phyloP scores from a whole-genome alignment of 192 early-diverging fungal species.

The Gamsiella multidivaricata region DNA sequence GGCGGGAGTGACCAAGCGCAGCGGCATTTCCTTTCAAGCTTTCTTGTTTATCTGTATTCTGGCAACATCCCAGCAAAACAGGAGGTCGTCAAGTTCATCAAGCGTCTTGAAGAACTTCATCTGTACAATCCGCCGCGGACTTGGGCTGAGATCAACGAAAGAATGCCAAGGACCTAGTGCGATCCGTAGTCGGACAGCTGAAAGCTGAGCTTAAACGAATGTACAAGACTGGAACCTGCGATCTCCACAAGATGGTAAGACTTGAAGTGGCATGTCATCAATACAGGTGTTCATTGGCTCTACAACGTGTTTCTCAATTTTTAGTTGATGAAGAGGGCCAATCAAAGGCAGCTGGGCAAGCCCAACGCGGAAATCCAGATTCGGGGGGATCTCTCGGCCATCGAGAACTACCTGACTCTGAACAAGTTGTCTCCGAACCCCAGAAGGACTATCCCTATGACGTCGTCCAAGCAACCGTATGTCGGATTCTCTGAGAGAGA shows the following conservation, averaged over 20 bases:
- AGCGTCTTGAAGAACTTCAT: neutral
- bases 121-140: conserved; percentile 12
- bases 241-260: conserved; percentile 5
- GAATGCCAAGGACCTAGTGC: neutral
- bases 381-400: conserved; percentile 7
- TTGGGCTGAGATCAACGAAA: neutral
- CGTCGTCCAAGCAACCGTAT: conserved; percentile 17
- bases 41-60: conserved; percentile 2
- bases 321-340: conserved; percentile 1
- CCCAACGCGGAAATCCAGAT: conserved; percentile 11
- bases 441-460: conserved; percentile 14
- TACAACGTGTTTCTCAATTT: neutral
- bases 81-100: conserved; percentile 8
- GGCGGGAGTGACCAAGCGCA: neutral
- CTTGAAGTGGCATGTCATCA: neutral
- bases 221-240: conserved; percentile 13
- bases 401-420: conserved; percentile 22
- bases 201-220: conserved; percentile 11
- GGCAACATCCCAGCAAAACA: conserved; percentile 9
- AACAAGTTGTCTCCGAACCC: conserved; percentile 8
- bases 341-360: neutral
- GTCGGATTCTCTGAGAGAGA: conserved; percentile 25
- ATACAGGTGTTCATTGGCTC: neutral
- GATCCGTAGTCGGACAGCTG: conserved; percentile 9
- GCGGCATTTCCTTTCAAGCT: neutral